phyloP scores from a whole-genome alignment of 768 basidiomycete species.

The Amyloporia xantha region DNA sequence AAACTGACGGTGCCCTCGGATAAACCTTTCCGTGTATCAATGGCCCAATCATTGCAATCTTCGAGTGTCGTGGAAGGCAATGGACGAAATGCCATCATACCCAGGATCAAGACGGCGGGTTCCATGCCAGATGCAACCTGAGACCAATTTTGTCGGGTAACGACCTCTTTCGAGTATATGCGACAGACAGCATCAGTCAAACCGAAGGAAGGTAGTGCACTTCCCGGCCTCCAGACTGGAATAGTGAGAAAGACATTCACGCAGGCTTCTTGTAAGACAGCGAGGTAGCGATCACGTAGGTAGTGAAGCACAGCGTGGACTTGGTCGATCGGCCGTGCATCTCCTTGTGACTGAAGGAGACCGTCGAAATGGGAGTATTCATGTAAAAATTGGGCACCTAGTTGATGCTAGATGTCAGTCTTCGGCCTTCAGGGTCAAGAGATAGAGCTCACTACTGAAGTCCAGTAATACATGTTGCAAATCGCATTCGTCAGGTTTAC shows the following conservation, averaged over 20 bases:
- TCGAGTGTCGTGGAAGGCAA: slow-evolving; percentile 8
- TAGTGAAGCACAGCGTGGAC: slow-evolving; percentile 19
- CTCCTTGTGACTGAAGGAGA: slow-evolving; percentile 8
- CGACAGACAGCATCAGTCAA: slow-evolving; percentile 12
- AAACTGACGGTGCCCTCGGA: slow-evolving; percentile 18
- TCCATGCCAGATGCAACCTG: slow-evolving; percentile 2
- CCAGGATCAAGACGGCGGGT: slow-evolving; percentile 20
- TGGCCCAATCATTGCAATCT: slow-evolving; percentile 13
- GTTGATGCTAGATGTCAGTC: slow-evolving; percentile 4
- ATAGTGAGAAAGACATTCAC: slow-evolving; percentile 20
- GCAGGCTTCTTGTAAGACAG: slow-evolving; percentile 8
- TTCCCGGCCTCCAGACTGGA: slow-evolving; percentile 11
- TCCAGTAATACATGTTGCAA: slow-evolving; percentile 20
- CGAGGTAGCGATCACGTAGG: slow-evolving; percentile 17
- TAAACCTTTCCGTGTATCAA: slow-evolving; percentile 6
- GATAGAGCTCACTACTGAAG: slow-evolving; percentile 16
- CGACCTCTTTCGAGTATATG: slow-evolving; percentile 8
- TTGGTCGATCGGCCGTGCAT: slow-evolving; percentile 10
- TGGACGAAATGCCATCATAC: slow-evolving; percentile 12
- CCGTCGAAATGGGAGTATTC: slow-evolving; percentile 20
- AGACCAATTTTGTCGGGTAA: slow-evolving; percentile 9
- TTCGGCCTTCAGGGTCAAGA: background rate
- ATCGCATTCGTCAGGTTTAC: slow-evolving; percentile 5
- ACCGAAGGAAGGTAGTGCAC: slow-evolving; percentile 7
- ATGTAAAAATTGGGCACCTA: slow-evolving; percentile 15